phyloP scores from a whole-genome alignment of 2,329 filamentous ascomycete species.

The Aspergillus proliferans region DNA sequence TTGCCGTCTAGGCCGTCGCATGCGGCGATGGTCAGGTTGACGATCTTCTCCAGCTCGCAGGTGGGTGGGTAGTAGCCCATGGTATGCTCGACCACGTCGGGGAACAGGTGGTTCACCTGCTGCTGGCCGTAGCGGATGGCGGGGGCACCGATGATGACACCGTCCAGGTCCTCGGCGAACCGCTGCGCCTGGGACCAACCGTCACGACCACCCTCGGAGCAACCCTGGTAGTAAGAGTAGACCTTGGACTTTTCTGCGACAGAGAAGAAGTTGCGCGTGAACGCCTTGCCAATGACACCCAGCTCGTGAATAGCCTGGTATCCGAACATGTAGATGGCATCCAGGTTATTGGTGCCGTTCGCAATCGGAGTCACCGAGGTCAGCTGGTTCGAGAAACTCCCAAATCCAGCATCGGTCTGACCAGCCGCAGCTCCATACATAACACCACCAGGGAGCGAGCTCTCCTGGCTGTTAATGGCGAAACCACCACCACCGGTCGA shows the following conservation, averaged over 20 bases:
- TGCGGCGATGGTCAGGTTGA: slow-evolving; percentile 49
- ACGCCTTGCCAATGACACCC: slow-evolving; percentile 39
- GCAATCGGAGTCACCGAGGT: slow-evolving; percentile 33
- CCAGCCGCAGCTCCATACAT: slow-evolving; percentile 45
- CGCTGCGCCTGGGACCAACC: slow-evolving; percentile 22
- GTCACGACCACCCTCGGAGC: slow-evolving; percentile 29
- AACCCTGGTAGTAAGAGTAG: slow-evolving; percentile 8
- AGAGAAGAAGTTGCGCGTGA: slow-evolving; percentile 36
- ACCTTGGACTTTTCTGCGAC: slow-evolving; percentile 12
- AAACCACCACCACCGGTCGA: slow-evolving; percentile 44
- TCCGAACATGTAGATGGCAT: slow-evolving; percentile 45
- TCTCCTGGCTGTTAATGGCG: slow-evolving; percentile 31
- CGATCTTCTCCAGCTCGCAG: slow-evolving; percentile 17
- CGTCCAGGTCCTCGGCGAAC: slow-evolving; percentile 28
- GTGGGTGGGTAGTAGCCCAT: slow-evolving; percentile 34
- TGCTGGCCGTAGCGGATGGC: slow-evolving; percentile 38
- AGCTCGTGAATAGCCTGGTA: slow-evolving; percentile 48
- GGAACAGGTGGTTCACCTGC: slow-evolving; percentile 36
- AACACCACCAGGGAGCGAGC: slow-evolving; percentile 36
- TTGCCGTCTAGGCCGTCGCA: slow-evolving; percentile 53
- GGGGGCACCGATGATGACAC: slow-evolving; percentile 38
- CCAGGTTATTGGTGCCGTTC: slow-evolving; percentile 45
- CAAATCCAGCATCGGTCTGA: slow-evolving; percentile 48
- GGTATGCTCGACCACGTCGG: slow-evolving; percentile 31
- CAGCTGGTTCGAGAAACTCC: slow-evolving; percentile 38